Evolutionary conservation across 1,139 yeast genomes (phyloP), one percentile per base, ranked within the genome.

Genomic region (Debaryomyces subglobosus): DNA sequence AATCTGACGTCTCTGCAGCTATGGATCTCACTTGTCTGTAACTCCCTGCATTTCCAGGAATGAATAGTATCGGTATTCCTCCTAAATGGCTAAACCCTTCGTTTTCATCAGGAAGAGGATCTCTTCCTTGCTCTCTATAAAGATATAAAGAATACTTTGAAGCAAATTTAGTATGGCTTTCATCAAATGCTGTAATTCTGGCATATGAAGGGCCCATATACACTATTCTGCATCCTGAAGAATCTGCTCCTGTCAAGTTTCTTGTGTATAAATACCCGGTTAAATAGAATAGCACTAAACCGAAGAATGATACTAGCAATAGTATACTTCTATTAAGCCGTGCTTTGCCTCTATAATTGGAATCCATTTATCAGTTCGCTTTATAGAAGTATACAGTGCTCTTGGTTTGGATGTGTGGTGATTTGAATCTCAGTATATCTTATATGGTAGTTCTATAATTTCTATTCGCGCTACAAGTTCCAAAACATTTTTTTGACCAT

Each of bases 11-110:
- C 53, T 85, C 86, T 1, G 97, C 84, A 0, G 98, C 99, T n/a
- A 95, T 79, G 1, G 97, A 88, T 48, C 99, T 74, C 8, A 83
- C 96, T 67, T 95, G 99, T 56, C 84, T 81, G 65, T 84, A 91
- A 54, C 96, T 87, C 1, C 99, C 99, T 0, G 99, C 99, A 63
- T 95, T 95, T 0, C 99, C 99, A 0, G 99, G 99, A 35, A 95
- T 87, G 62, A 95, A 95, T 18, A 95, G 70, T 1, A 89, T 90
- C 0, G 99, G 99, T 1, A 86, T 78, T 0, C 98, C 99, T 45
- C 77, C 78, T 30, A 86, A 64, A 7, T 58, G 45, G 9, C 67
- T 67, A 13, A 71, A 61, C 9, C 67, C 68, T 8, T 65, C 64
- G 34, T 70, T 69, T 12, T 71, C 68, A 23, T 67, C 62, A 35